These are phyloP conservation scores for Sambucus nigra DNA, from an alignment of 129 eudicot genomes.

Conservation along the genomic window DNA sequence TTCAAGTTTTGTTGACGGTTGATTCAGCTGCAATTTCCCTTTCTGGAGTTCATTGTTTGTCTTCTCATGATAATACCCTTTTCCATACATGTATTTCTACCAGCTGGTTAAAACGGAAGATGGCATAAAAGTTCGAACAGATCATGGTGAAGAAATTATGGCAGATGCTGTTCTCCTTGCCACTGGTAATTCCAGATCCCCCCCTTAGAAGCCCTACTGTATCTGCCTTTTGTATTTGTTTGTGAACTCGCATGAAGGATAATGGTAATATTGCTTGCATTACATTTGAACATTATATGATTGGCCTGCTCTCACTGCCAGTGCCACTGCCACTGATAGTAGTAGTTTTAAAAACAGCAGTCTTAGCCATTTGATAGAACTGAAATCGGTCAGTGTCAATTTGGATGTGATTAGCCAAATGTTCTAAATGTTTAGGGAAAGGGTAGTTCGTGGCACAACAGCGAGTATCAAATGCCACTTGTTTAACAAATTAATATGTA, in stretches of 20 bases:
- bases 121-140: conserved; percentile 81
- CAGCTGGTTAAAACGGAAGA: conserved; percentile 78
- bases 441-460: background rate
- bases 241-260: background rate
- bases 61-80: background rate
- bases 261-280: background rate
- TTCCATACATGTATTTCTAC: conserved; percentile 6
- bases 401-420: background rate
- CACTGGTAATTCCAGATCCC: conserved; percentile 53
- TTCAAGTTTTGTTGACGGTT: conserved; percentile 4
- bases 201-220: background rate
- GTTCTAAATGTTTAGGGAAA: conserved; percentile 6
- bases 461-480: background rate
- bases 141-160: conserved; percentile 82
- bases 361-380: conserved; percentile 7
- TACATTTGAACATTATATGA: background rate
- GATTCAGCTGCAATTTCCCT: background rate
- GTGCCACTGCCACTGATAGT: too few relatives aligned
- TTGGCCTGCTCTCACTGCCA: too few relatives aligned
- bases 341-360: too few relatives aligned
- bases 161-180: conserved; percentile 98
- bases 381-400: background rate
- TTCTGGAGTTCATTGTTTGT: background rate
- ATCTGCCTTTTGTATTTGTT: background rate
- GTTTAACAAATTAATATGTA: background rate